Conservation (phyloP, 164 flowering plant genomes). For the Houttuynia cordata region DNA sequence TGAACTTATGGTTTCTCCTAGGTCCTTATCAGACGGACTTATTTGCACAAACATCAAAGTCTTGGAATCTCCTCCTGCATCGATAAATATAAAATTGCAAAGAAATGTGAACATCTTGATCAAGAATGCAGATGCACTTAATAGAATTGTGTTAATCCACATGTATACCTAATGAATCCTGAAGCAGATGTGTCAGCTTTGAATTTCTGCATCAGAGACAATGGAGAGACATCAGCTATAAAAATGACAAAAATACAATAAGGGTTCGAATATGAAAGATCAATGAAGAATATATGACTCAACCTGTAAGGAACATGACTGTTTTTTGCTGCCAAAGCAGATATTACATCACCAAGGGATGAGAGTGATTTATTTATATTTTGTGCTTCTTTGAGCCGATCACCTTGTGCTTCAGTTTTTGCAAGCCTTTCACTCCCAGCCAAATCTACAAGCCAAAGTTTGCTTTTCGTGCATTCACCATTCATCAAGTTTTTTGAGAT, state of each 20-base stretch:
- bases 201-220: conserved; percentile 51
- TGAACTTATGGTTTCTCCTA: conserved; percentile 82
- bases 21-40: conserved; percentile 70
- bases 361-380: conserved; percentile 80
- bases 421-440: conserved; percentile 92
- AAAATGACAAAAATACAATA: not conserved
- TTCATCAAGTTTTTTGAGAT: conserved; percentile 55
- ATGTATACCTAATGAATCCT: conserved; percentile 66
- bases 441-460: conserved; percentile 90
- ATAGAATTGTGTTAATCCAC: not conserved
- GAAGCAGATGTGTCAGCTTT: conserved; percentile 82
- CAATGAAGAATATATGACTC: not conserved
- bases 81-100: not conserved
- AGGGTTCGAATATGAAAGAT: too few relatives aligned
- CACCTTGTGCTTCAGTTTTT: conserved; percentile 83
- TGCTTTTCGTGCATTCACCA: conserved; percentile 83
- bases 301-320: conserved; percentile 85
- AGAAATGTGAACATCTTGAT: not conserved
- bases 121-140: too few relatives aligned
- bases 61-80: conserved; percentile 79
- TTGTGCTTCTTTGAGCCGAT: conserved; percentile 86
- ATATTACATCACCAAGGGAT: conserved; percentile 87
- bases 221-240: not conserved
- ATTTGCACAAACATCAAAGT: conserved; percentile 91
- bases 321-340: conserved; percentile 74